Evolutionary conservation across 192 early-diverging fungal species (phyloP), one percentile per base, ranked within the genome.

Genomic region (Mortierella claussenii): DNA sequence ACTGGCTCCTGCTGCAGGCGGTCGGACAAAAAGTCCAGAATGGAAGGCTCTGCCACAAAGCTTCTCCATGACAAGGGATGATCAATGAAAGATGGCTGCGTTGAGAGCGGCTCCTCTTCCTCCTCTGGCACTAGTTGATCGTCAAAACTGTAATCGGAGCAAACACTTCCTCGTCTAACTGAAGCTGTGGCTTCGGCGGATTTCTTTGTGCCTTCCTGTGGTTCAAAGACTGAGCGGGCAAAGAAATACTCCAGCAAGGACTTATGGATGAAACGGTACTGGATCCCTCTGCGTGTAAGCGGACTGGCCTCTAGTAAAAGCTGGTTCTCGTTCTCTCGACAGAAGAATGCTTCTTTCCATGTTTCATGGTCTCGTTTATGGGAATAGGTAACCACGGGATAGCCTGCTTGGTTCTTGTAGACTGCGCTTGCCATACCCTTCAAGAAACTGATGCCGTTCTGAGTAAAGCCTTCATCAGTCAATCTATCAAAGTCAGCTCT

Each of bases 401-500:
- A 24, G 21, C 64, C 64, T n/a, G 28, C 54, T 26, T 66, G 64
- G 26, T 66, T 56, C 44, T 56, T 66, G 64, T 55, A 66, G 28
- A 66, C 56, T 27, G 52, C 64, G 26, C 13, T 37, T 28, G 64
- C 52, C 44, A 66, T 31, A 17, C 49, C 45, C 51, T 66, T 66
- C 54, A 66, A 27, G 45, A 56, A 66, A 48, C 24, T 36, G 53
- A 66, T 66, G 33, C 53, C 64, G 33, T 66, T 66, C 54, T 56
- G 64, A 21, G 52, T 49, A 32, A 66, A 66, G 31, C 54, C 64
- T 26, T 66, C 64, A 21, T 55, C 54, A 27, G 45, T 24, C 31
- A 66, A 48, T 43, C 33, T 54, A 8, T 65, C 51, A 54, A 54
- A 53, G 13, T 9, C 32, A 15, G 24, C 33, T 45, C 48, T 28